phyloP scores from a whole-genome alignment of 345 rosid species.

The Sonneratia caseolaris region DNA sequence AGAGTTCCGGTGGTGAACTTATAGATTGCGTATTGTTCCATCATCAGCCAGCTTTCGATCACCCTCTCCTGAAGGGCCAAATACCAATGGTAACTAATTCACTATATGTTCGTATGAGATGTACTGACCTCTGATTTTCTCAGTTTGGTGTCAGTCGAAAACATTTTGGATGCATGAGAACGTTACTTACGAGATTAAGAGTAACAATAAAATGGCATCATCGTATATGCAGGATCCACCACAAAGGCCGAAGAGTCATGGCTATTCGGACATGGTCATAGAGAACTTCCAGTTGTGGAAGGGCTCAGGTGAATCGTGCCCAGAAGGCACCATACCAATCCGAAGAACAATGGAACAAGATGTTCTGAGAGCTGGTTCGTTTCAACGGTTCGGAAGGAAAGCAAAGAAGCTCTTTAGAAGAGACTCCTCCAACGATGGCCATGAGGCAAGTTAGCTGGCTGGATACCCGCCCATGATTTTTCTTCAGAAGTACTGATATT shows the following conservation, averaged over 20 bases:
- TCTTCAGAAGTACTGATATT: background rate
- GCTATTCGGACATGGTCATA: conserved; percentile 11
- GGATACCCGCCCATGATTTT: background rate
- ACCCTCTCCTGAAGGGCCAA: conserved; percentile 58
- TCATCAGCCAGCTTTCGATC: conserved; percentile 90
- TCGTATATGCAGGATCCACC: conserved; percentile 52
- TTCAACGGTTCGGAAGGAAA: conserved; percentile 62
- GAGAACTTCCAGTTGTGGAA: conserved; percentile 77
- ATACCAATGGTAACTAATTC: conserved; percentile 46
- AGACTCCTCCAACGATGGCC: conserved; percentile 75
- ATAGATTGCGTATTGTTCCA: conserved; percentile 76
- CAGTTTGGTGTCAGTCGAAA: background rate
- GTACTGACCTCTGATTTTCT: background rate
- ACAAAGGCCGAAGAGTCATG: conserved; percentile 48
- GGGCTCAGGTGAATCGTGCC: conserved; percentile 65
- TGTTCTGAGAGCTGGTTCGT: conserved; percentile 65
- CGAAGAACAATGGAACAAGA: conserved; percentile 85
- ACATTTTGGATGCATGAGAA: background rate
- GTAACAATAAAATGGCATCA: background rate
- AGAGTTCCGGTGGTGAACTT: conserved; percentile 86
- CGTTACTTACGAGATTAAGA: background rate
- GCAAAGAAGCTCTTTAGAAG: conserved; percentile 45
- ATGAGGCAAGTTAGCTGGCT: conserved; percentile 47
- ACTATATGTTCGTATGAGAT: background rate
- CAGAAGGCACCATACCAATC: conserved; percentile 85